Percentiles rank a stretch among this genome's conserved stretches.
These are phyloP conservation scores for Leptographium flavum DNA, from an alignment of 2,329 filamentous ascomycete genomes.

Conservation along the genomic window DNA sequence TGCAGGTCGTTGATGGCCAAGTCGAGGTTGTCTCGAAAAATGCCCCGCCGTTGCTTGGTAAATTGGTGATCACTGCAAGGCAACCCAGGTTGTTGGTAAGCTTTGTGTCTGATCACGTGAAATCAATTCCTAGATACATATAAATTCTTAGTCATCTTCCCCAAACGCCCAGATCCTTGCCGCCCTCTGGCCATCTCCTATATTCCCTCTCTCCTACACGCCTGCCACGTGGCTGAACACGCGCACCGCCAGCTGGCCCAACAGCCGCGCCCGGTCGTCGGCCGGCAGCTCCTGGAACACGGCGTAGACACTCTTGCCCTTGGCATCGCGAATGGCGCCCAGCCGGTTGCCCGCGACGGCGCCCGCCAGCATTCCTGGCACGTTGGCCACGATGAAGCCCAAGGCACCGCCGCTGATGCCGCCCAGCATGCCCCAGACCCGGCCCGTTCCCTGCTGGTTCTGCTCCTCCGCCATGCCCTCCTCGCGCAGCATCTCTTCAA, in stretches of 20 bases:
- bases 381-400: conserved; percentile 89
- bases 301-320: conserved; percentile 86
- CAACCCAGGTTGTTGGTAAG: background rate
- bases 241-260: conserved; percentile 73
- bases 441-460: conserved; percentile 42
- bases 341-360: conserved; percentile 84
- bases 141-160: too few species aligned
- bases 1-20: background rate
- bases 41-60: background rate
- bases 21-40: too few species aligned
- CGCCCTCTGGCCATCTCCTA: background rate
- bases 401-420: conserved; percentile 77
- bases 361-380: conserved; percentile 77
- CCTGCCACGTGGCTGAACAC: conserved; percentile 72
- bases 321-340: conserved; percentile 79
- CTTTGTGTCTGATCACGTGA: background rate
- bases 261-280: conserved; percentile 62
- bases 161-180: background rate
- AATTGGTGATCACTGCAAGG: conserved; percentile 4
- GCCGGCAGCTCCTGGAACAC: conserved; percentile 85
- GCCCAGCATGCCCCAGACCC: conserved; percentile 79
- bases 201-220: conserved; percentile 19
- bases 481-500: conserved; percentile 83
- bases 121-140: too few species aligned
- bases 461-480: conserved; percentile 64